phyloP scores from a whole-genome alignment of 352 stramenopile species.

The Pythium pyrilobum region DNA sequence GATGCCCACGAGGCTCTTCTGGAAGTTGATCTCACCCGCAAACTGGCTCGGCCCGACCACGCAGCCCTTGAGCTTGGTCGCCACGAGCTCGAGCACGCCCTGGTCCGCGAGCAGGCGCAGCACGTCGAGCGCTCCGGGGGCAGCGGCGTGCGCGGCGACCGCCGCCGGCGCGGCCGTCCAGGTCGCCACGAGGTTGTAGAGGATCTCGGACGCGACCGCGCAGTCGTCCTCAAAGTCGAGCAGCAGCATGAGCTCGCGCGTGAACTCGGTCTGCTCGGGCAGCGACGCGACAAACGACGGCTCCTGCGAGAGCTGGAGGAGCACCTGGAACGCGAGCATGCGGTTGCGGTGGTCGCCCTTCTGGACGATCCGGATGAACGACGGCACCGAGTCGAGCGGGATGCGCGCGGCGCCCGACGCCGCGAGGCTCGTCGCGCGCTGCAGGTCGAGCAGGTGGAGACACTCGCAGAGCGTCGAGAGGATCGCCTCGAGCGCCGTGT shows the following conservation, averaged over 20 bases:
- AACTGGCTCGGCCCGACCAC: constrained; percentile 64
- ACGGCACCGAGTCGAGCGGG: constrained; percentile 43
- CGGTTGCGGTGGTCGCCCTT: constrained; percentile 53
- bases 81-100: constrained; percentile 55
- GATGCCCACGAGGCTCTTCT: constrained; percentile 71
- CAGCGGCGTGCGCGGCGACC: background rate
- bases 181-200: constrained; percentile 61
- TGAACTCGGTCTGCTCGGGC: constrained; percentile 47
- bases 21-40: constrained; percentile 71
- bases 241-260: constrained; percentile 70
- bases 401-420: constrained; percentile 44
- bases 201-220: constrained; percentile 65
- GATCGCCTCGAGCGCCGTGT: constrained; percentile 67
- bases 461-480: constrained; percentile 74
- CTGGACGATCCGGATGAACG: constrained; percentile 59
- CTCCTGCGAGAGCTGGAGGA: constrained; percentile 61
- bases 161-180: constrained; percentile 1
- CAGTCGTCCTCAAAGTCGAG: constrained; percentile 69
- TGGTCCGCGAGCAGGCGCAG: constrained; percentile 55
- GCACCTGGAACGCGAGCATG: constrained; percentile 66
- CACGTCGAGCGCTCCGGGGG: constrained; percentile 25
- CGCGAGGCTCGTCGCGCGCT: constrained; percentile 6
- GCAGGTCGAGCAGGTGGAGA: constrained; percentile 47
- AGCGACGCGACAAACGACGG: constrained; percentile 48
- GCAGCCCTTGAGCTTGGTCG: constrained; percentile 67